Base-by-base conservation (phyloP, 2,329 filamentous ascomycete genomes). In the Colletotrichum sp. region DNA sequence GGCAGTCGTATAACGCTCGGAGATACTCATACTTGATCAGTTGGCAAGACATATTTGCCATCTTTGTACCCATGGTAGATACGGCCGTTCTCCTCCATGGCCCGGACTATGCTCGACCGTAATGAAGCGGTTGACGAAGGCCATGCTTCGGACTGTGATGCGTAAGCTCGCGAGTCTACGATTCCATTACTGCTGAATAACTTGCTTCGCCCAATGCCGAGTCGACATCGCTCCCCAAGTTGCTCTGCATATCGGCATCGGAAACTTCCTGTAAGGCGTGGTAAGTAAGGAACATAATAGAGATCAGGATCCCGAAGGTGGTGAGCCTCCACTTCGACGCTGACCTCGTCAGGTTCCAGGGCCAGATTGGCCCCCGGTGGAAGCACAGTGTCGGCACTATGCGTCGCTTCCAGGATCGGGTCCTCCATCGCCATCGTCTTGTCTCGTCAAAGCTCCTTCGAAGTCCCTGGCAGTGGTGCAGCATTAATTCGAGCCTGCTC, bases 1-100 rank as follows among this genome's bases (percentile, higher is more conserved):
- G 10, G 18, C 38, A 48, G 38, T 36, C 28, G 75, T n/a, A 36
- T 5, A 4, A 12, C 9, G 32, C 7, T 21, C n/a, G 59, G 6
- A 24, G 18, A 21, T 16, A 5, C 28, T 48, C 78, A 69, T 70
- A 81, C 81, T 75, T 86, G 83, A 63, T 86, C 84, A 26, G 82
- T 85, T 10, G 84, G 84, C 73, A 85, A 78, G 2, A 82, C 78
- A 58, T 86, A 86, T 69, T 82, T 81, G n/a, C 83, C 84, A 24
- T 83, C 82, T 71, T 84, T 84, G 77, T 83, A 85, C 9, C 80
- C 81, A 69, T 85, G 84, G 69, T 86, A 86, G 64, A 82, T 81
- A 21, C 85, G 80, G 28, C 84, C 84, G 63, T 86, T 85, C 67
- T 85, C 83, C 63, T 82, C 79, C 34, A 79, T 79, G 4, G 78